These are phyloP conservation scores for Hortaea sp. DNA, from an alignment of 2,329 filamentous ascomycete genomes.

Conservation along the genomic window DNA sequence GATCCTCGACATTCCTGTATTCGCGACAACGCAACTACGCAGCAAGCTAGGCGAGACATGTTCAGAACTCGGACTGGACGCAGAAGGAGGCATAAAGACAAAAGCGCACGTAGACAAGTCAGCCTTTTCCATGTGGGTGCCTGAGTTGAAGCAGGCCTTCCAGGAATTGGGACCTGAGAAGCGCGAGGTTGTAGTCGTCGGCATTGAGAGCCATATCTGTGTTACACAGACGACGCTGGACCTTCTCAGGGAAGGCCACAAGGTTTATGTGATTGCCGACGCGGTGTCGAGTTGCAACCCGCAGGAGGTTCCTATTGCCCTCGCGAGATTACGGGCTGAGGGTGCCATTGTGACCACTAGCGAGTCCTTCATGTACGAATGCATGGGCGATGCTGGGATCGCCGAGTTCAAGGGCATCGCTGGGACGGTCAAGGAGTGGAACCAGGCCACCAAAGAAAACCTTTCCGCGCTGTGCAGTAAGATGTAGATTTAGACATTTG, in stretches of 20 bases:
- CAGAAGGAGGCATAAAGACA: slow-evolving; percentile 41
- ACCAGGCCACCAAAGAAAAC: slow-evolving; percentile 57
- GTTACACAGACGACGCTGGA: slow-evolving; percentile 87
- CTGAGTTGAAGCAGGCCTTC: slow-evolving; percentile 47
- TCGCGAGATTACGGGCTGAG: slow-evolving; percentile 63
- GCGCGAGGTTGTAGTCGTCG: slow-evolving; percentile 65
- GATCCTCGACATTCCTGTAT: slow-evolving; percentile 62
- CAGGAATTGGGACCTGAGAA: slow-evolving; percentile 29
- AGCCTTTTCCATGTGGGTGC: slow-evolving; percentile 76
- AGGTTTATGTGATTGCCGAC: slow-evolving; percentile 80
- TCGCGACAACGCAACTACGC: slow-evolving; percentile 77
- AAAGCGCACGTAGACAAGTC: slow-evolving; percentile 69
- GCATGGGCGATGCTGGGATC: slow-evolving; percentile 69
- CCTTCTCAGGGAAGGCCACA: slow-evolving; percentile 61
- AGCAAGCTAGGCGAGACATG: slow-evolving; percentile 72
- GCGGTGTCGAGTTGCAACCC: slow-evolving; percentile 80
- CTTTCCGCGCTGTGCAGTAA: slow-evolving; percentile 55
- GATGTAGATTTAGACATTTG: slow-evolving; percentile 28
- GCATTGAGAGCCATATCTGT: slow-evolving; percentile 91
- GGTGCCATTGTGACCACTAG: slow-evolving; percentile 75
- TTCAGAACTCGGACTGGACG: slow-evolving; percentile 51
- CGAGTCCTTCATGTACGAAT: slow-evolving; percentile 85
- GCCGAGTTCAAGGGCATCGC: slow-evolving; percentile 64
- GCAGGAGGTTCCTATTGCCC: slow-evolving; percentile 69
- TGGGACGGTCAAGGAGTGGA: slow-evolving; percentile 67